phyloP scores from a whole-genome alignment of 805 yeast species.

The Metschnikowia reukaufii region DNA sequence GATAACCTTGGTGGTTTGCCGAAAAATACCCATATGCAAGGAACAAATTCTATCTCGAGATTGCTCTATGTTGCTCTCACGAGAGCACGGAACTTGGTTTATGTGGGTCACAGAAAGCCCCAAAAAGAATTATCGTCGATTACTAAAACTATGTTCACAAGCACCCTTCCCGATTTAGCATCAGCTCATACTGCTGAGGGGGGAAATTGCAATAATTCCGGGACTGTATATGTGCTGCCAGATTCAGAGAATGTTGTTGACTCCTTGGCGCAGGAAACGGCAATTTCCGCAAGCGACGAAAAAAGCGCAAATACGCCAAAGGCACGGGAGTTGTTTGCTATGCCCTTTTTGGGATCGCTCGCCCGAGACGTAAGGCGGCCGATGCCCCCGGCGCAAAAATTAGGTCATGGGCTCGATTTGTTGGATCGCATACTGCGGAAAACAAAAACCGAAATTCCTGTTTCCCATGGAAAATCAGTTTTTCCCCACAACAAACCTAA shows the following conservation, averaged over 20 bases:
- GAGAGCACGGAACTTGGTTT: slow-evolving; percentile 53
- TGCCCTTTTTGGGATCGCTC: background rate
- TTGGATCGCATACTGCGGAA: slow-evolving; percentile 4
- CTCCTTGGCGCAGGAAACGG: too few relatives aligned
- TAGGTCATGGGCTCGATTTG: slow-evolving; percentile 1
- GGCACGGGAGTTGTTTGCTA: background rate
- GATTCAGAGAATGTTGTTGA: too few relatives aligned
- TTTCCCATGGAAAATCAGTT: background rate
- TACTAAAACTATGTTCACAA: slow-evolving; percentile 5
- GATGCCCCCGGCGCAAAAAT: slow-evolving; percentile 6
- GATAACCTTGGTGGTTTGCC: too few relatives aligned
- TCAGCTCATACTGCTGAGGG: background rate
- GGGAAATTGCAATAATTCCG: background rate
- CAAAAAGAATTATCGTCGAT: slow-evolving; percentile 5
- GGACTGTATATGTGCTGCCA: too few relatives aligned
- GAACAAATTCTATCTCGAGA: slow-evolving; percentile 20
- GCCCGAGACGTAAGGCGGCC: slow-evolving; percentile 9
- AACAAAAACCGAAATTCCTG: background rate
- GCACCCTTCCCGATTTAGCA: slow-evolving; percentile 9
- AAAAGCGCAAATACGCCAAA: background rate
- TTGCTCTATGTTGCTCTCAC: slow-evolving; percentile 66
- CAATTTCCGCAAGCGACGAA: background rate
- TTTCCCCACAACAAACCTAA: background rate
- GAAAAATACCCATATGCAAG: background rate
- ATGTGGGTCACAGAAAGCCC: slow-evolving; percentile 25